These are phyloP conservation scores for Drechslerella dactyloides DNA, from an alignment of 2,329 filamentous ascomycete species.

Conservation along the genomic window DNA sequence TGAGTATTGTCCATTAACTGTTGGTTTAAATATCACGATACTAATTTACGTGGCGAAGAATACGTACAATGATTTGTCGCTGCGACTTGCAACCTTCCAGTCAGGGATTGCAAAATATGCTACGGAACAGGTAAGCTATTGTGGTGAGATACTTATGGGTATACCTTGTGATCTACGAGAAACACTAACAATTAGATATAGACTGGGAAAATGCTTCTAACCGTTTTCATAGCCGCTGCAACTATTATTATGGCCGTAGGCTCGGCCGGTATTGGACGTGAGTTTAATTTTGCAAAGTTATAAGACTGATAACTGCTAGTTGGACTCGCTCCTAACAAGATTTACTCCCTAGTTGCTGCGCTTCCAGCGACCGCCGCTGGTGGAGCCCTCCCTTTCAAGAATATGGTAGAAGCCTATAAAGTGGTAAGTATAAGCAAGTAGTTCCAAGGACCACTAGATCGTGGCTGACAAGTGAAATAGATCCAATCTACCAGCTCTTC, in stretches of 20 bases:
- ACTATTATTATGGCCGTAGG: constrained; percentile 29
- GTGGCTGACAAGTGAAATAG: constrained; percentile 7
- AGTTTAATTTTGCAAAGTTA: background rate
- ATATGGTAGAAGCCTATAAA: constrained; percentile 11
- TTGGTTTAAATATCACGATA: background rate
- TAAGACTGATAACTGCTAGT: background rate
- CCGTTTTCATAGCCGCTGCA: constrained; percentile 23
- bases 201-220: constrained; percentile 32
- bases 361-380: constrained; percentile 31
- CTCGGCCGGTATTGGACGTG: constrained; percentile 37
- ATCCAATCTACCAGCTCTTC: constrained; percentile 9
- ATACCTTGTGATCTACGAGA: background rate
- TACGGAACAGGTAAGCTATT: constrained; percentile 29
- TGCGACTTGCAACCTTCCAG: constrained; percentile 30
- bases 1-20: background rate
- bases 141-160: background rate
- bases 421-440: constrained; percentile 11
- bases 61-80: constrained; percentile 26
- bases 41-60: background rate
- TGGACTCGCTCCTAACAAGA: no score
- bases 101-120: constrained; percentile 39
- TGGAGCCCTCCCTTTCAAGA: constrained; percentile 21
- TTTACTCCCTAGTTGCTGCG: constrained; percentile 16
- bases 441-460: background rate
- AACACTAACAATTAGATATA: constrained; percentile 5